These are phyloP conservation scores for Aspergillus sp. DNA, from an alignment of 2,329 filamentous ascomycete genomes.

Conservation along the genomic window DNA sequence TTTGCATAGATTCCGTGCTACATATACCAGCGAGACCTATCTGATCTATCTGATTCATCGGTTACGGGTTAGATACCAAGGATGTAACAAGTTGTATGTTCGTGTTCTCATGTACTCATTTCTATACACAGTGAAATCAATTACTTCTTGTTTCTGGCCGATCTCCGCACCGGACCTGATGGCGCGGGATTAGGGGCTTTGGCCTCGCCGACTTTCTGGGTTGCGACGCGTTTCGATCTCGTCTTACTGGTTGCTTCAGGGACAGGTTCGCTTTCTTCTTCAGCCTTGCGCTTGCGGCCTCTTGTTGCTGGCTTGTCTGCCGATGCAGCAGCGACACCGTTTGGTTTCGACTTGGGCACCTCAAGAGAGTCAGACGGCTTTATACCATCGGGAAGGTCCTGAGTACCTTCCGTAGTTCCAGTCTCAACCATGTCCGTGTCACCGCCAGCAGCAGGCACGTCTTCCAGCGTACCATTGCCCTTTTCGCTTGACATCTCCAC, in stretches of 20 bases:
- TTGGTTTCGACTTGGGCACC: background rate
- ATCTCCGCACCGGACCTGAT: conserved; percentile 30
- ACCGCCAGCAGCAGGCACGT: background rate
- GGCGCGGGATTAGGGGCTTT: conserved; percentile 15
- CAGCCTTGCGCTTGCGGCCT: conserved; percentile 28
- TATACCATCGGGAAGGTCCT: conserved; percentile 13
- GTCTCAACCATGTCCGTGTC: background rate
- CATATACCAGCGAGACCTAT: conserved; percentile 4
- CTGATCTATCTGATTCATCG: conserved; percentile 4
- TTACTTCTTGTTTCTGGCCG: conserved; percentile 30
- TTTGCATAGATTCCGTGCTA: conserved; percentile 50
- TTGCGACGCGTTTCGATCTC: conserved; percentile 29
- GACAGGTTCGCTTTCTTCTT: background rate
- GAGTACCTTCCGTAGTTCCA: conserved; percentile 10
- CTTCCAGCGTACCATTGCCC: background rate
- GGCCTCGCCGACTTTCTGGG: conserved; percentile 22
- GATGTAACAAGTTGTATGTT: conserved; percentile 7
- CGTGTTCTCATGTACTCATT: conserved; percentile 19
- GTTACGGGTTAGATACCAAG: background rate
- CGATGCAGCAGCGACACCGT: background rate
- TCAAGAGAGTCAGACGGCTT: conserved; percentile 11
- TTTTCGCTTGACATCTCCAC: background rate
- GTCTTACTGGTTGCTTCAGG: conserved; percentile 8
- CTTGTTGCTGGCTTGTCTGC: conserved; percentile 6
- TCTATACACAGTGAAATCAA: conserved; percentile 2